A percentile compares a stretch with the other conserved stretches of the same genome.
Evolutionary conservation across 164 flowering plant species (phyloP).

Genomic region (Magnolia changhungtana): DNA sequence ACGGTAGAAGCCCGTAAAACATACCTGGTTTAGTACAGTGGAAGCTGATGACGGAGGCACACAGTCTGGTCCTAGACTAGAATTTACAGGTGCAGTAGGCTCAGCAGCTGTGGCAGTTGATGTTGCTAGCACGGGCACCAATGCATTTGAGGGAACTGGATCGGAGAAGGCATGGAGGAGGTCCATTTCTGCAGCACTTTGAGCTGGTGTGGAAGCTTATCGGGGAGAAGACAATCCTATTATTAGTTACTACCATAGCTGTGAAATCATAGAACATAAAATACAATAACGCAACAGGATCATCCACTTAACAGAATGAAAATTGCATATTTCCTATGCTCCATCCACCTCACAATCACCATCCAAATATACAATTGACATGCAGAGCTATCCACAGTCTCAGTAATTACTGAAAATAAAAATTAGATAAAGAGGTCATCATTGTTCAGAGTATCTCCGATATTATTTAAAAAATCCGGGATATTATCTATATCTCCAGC

Average conservation of each 20-base stretch:
- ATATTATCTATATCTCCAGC: too few species aligned
- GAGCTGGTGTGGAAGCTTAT: slow-evolving; percentile 42
- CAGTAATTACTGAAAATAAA: too few species aligned
- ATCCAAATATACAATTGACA: too few species aligned
- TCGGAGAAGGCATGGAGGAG: slow-evolving; percentile 73
- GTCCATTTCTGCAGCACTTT: slow-evolving; percentile 62
- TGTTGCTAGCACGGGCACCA: slow-evolving; percentile 57
- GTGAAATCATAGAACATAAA: not conserved
- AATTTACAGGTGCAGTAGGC: slow-evolving; percentile 28
- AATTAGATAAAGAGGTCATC: too few species aligned
- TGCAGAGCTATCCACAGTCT: too few species aligned
- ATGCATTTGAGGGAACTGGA: slow-evolving; percentile 40
- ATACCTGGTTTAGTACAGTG: slow-evolving; percentile 47
- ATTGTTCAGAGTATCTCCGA: too few species aligned
- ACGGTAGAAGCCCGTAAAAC: not conserved
- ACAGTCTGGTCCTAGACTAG: slow-evolving; percentile 34
- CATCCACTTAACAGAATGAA: too few species aligned
- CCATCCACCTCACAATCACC: too few species aligned
- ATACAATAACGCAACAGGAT: too few species aligned
- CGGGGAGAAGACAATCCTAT: slow-evolving; percentile 3
- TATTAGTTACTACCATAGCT: slow-evolving; percentile 3
- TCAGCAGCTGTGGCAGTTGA: slow-evolving; percentile 33
- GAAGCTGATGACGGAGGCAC: slow-evolving; percentile 33
- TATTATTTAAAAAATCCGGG: too few species aligned
- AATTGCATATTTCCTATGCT: too few species aligned